phyloP scores from a whole-genome alignment of 768 basidiomycete species.

The Boletus huronensis region DNA sequence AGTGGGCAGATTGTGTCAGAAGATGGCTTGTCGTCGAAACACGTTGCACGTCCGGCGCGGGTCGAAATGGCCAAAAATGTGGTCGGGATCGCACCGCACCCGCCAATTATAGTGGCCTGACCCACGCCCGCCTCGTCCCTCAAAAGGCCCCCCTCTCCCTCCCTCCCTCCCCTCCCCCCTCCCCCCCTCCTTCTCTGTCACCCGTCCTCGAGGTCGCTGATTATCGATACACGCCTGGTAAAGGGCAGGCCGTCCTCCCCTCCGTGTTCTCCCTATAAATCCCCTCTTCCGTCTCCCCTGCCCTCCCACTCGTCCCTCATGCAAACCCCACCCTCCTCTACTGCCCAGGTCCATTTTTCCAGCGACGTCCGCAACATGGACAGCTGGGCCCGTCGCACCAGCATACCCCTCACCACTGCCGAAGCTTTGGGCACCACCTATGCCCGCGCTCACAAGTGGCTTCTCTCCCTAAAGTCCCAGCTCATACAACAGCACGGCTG shows the following conservation, averaged over 20 bases:
- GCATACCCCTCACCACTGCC: conserved; percentile 78
- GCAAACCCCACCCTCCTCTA: conserved; percentile 35
- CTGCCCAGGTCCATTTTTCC: conserved; percentile 70
- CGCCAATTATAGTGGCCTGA: conserved; percentile 46
- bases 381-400: conserved; percentile 74
- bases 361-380: conserved; percentile 80
- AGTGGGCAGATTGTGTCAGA: conserved; percentile 20
- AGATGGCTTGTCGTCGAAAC: conserved; percentile 57
- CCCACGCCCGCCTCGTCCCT: conserved; percentile 40
- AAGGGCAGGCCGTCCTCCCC: conserved; percentile 26
- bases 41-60: conserved; percentile 72
- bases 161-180: conserved; percentile 25
- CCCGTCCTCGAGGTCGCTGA: conserved; percentile 21
- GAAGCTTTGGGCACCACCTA: conserved; percentile 80
- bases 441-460: conserved; percentile 76
- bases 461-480: conserved; percentile 56
- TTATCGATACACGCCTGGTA: conserved; percentile 28
- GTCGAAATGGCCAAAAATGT: conserved; percentile 50
- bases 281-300: neutral
- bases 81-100: conserved; percentile 53
- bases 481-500: conserved; percentile 71
- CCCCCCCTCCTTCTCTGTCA: conserved; percentile 27
- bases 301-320: conserved; percentile 13
- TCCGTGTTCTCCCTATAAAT: conserved; percentile 25
- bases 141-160: conserved; percentile 36